Base-by-base conservation (phyloP, 2,329 filamentous ascomycete species). In the Neofusicoccum sp. region DNA sequence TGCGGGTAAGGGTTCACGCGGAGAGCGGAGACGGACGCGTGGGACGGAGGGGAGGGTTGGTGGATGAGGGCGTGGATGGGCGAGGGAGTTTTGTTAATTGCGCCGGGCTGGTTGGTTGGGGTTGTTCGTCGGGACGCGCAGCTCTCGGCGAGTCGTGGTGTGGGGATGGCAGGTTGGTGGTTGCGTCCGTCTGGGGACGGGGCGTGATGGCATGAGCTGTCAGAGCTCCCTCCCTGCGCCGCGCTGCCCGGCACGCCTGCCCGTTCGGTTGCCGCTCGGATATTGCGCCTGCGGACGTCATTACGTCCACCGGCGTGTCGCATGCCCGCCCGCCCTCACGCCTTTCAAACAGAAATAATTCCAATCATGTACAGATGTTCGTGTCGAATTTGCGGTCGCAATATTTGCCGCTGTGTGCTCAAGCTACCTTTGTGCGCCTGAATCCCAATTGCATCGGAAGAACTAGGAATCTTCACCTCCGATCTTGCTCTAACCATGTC, bases 151-250 rank as follows among this genome's bases (percentile, higher is more conserved):
- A 56, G 51, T 43, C 16, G 51, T 43, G 28, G 51, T 56, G 51
- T 43, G 51, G 51, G 51, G 51, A 56, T 56, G 51, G 51, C 38
- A 56, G 51, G 28, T 33, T 56, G 51, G 51, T 56, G 51, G 51
- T 56, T 56, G 51, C 47, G 47, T 43, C 51, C 28, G 44, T 48
- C 45, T 48, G 45, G 45, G 51, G 51, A 56, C 41, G 34, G 49
- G 49, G 49, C n/a, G 40, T 33, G 51, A 56, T 56, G 51, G 51
- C 51, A 56, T 56, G 51, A 56, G 51, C 51, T 56, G 51, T 44
- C 51, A 33, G 43, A 56, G 51, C 51, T 56, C 51, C 51, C 36
- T 34, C 51, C 38, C 28, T 56, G 26, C 34, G n/a, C 45, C 28
- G 14, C 28, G n/a, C 30, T 49, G 45, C 45, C 11, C 43, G 38